Percentiles rank a stretch among this genome's conserved stretches.
phyloP scores from a whole-genome alignment of 371 early-diverging fungal species.

The Blakeslea trispora region DNA sequence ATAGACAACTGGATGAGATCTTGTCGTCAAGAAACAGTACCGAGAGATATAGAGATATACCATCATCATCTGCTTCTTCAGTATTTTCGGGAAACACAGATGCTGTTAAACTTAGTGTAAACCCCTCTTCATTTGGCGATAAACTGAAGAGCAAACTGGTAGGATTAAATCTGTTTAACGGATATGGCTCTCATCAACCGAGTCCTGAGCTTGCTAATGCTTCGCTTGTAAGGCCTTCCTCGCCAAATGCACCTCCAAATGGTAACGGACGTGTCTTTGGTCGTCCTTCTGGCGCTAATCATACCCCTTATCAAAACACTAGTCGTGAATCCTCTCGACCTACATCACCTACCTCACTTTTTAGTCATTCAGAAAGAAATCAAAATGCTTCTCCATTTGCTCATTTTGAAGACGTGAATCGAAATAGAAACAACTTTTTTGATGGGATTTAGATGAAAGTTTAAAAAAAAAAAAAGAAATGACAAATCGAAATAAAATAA shows the following conservation, averaged over 20 bases:
- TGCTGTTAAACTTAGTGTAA: constrained; percentile 8
- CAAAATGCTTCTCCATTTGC: constrained; percentile 28
- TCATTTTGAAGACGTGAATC: constrained; percentile 19
- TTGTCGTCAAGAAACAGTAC: constrained; percentile 23
- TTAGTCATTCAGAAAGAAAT: constrained; percentile 8
- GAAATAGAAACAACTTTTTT: constrained; percentile 12
- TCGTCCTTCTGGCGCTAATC: constrained; percentile 15
- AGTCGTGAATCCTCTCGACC: constrained; percentile 25
- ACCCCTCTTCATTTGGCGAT: constrained; percentile 31
- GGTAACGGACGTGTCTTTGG: constrained; percentile 36
- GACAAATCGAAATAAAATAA: too few species aligned
- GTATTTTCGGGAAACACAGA: constrained; percentile 8
- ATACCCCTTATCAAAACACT: constrained; percentile 1
- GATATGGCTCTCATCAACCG: constrained; percentile 1
- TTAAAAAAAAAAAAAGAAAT: too few species aligned
- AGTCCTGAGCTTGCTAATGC: constrained; percentile 1
- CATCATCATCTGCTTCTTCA: constrained; percentile 11
- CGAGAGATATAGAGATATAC: constrained; percentile 9
- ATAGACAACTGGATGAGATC: constrained; percentile 43
- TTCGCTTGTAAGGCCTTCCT: background rate
- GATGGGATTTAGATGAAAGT: constrained; percentile 9
- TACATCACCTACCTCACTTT: constrained; percentile 33
- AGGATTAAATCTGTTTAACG: constrained; percentile 22
- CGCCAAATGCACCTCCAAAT: constrained; percentile 4
- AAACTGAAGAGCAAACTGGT: constrained; percentile 31